Evolutionary conservation across 345 rosid species (phyloP), one percentile per base, ranked within the genome.

Genomic region (Bretschneidera sinensis): DNA sequence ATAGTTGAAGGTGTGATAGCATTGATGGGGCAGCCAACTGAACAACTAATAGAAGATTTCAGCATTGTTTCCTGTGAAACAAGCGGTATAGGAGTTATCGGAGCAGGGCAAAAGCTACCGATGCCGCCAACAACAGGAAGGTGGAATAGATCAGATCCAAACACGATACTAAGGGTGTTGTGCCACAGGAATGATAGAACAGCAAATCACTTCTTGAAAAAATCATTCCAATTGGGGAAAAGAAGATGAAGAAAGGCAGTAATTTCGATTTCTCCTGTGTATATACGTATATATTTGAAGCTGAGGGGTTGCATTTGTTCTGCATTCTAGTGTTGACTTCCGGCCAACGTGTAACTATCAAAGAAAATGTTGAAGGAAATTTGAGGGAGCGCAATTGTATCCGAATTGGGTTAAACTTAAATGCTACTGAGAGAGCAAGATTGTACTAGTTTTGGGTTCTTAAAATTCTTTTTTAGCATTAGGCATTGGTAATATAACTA

Each of bases 101-200:
- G 80, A 1, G 16, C 73, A 2, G 87, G 86, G 16, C 86, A 85
- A 21, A 92, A 81, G 69, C 73, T 84, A 13, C 87, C 85, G 1
- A 79, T 92, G 88, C 96, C 95, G 14, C 95, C 89, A 9, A 85
- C 89, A 16, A 87, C 91, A 0, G 94, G 91, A 28, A 45, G 81
- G 61, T 92, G 96, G 96, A 81, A 77, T 66, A 72, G 85, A 57
- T 72, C 91, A 1, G 96, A 89, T 81, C 97, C 97, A 0, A 92
- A 89, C 68, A 87, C 94, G 16, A 81, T 87, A 17, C 63, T 89
- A 16, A 80, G 96, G 55, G 85, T 92, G 10, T 67, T 92, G 59
- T 92, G 96, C 74, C 76, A 89, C 67, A 79, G 97, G 72, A 83
- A 87, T 45, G 97, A 89, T 57, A 77, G 80, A 31, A 72, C 70